Evolutionary conservation across 345 rosid genomes (phyloP).

Genomic region (Iberis pinnata): DNA sequence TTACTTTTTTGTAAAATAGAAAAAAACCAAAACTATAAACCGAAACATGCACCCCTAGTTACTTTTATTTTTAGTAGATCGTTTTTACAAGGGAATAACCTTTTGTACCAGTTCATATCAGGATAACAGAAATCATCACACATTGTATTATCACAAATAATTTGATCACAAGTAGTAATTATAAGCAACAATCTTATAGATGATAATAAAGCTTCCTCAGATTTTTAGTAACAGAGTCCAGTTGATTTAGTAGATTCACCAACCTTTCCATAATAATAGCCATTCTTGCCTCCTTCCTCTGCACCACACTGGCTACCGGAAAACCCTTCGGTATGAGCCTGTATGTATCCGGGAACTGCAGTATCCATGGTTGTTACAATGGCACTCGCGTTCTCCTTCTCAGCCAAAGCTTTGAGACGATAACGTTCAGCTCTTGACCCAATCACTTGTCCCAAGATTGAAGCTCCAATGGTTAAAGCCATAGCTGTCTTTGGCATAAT

Average conservation of each 20-base stretch:
- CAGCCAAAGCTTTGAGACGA: constrained; percentile 45
- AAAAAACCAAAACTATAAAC: too few species aligned
- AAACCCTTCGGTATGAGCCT: constrained; percentile 19
- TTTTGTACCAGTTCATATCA: background rate
- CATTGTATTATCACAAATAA: background rate
- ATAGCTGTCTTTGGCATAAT: constrained; percentile 84
- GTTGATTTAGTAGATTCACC: constrained; percentile 33
- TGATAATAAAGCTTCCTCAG: too few species aligned
- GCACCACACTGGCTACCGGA: constrained; percentile 31
- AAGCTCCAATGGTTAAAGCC: constrained; percentile 81
- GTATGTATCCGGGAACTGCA: constrained; percentile 18
- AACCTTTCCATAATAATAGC: constrained; percentile 22
- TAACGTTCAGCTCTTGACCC: constrained; percentile 85
- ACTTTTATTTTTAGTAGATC: too few species aligned
- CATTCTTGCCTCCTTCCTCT: constrained; percentile 31
- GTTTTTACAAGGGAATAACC: too few species aligned
- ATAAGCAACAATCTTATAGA: too few species aligned
- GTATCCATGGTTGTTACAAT: constrained; percentile 30
- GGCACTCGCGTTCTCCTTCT: constrained; percentile 22
- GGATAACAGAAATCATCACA: background rate
- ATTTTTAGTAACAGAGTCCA: constrained; percentile 33
- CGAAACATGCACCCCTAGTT: too few species aligned
- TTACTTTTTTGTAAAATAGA: too few species aligned
- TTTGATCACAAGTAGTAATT: too few species aligned
- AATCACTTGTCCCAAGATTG: constrained; percentile 75